A percentile compares a stretch with the other conserved stretches of the same genome.
Evolutionary conservation across 148 eudicot genomes (phyloP).

Genomic region (Rhododendron molle): DNA sequence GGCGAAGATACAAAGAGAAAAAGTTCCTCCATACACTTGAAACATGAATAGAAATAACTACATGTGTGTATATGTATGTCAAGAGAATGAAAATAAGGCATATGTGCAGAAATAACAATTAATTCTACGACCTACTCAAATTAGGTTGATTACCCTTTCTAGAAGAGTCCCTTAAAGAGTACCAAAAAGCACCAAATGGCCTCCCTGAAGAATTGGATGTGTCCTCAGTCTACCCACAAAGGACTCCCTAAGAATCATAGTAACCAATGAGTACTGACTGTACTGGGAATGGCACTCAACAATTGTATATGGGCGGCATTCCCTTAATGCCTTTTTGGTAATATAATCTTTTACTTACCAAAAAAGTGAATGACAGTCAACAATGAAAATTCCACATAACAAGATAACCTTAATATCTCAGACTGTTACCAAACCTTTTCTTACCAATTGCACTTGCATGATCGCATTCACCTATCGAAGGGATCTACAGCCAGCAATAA

Average conservation of each 20-base stretch:
- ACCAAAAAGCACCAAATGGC: constrained; percentile 7
- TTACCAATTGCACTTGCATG: not conserved
- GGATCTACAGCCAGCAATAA: not conserved
- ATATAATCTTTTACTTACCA: too few relatives aligned
- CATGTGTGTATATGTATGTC: not conserved
- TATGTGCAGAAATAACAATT: not conserved
- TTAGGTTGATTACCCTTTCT: not conserved
- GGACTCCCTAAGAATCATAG: not conserved
- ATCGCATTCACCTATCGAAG: too few relatives aligned
- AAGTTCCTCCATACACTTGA: not conserved
- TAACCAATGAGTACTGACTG: not conserved
- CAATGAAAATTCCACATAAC: not conserved
- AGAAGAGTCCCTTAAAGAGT: not conserved
- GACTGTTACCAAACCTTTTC: not conserved
- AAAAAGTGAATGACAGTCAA: not conserved
- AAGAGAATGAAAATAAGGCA: not conserved
- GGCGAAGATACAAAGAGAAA: not conserved
- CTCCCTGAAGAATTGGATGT: not conserved
- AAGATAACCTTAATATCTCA: not conserved
- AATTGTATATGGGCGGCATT: too few relatives aligned
- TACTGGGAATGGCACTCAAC: not conserved
- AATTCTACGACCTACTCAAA: not conserved
- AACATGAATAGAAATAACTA: not conserved
- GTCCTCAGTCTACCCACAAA: not conserved
- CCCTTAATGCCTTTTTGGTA: too few relatives aligned